A percentile compares a stretch with the other conserved stretches of the same genome.
Evolutionary conservation across 2,329 filamentous ascomycete species (phyloP).

Genomic region (Stagonosporopsis cucurbitacearum): DNA sequence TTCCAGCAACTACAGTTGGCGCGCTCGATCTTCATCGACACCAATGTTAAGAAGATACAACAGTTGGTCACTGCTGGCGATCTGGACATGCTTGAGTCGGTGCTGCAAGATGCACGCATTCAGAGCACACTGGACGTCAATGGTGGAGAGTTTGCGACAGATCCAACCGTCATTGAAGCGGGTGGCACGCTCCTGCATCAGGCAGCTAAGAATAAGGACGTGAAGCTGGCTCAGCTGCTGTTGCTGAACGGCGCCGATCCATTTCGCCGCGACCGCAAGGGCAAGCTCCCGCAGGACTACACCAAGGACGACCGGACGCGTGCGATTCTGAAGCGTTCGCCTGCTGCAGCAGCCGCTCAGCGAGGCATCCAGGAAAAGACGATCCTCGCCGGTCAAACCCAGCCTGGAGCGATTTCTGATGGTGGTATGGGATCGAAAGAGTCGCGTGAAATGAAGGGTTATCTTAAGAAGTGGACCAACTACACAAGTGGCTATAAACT

Average conservation of each 20-base stretch:
- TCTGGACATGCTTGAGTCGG: slow-evolving; percentile 77
- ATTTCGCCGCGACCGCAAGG: slow-evolving; percentile 92
- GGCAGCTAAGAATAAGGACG: slow-evolving; percentile 85
- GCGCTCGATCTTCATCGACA: slow-evolving; percentile 86
- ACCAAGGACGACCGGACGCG: slow-evolving; percentile 92
- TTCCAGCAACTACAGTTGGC: slow-evolving; percentile 94
- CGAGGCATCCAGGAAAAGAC: slow-evolving; percentile 96
- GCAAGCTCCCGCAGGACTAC: slow-evolving; percentile 93
- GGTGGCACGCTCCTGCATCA: slow-evolving; percentile 96
- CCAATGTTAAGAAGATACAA: slow-evolving; percentile 84
- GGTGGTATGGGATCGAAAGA: slow-evolving; percentile 75
- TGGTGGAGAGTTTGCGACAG: slow-evolving; percentile 84
- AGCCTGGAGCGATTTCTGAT: slow-evolving; percentile 65
- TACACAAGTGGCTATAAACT: slow-evolving; percentile 97
- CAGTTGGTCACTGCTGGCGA: slow-evolving; percentile 74
- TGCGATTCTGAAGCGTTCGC: slow-evolving; percentile 89
- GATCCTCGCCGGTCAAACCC: slow-evolving; percentile 77
- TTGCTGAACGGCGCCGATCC: slow-evolving; percentile 94
- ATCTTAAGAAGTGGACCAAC: slow-evolving; percentile 99
- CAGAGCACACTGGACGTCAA: slow-evolving; percentile 92
- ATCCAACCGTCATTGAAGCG: slow-evolving; percentile 75
- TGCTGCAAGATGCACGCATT: slow-evolving; percentile 84
- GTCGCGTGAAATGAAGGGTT: slow-evolving; percentile 95
- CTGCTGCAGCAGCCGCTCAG: slow-evolving; percentile 91
- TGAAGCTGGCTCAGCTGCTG: slow-evolving; percentile 85